Evolutionary conservation across 768 basidiomycete species (phyloP), one percentile per base, ranked within the genome.

Genomic region (Neoboletus magnificus): DNA sequence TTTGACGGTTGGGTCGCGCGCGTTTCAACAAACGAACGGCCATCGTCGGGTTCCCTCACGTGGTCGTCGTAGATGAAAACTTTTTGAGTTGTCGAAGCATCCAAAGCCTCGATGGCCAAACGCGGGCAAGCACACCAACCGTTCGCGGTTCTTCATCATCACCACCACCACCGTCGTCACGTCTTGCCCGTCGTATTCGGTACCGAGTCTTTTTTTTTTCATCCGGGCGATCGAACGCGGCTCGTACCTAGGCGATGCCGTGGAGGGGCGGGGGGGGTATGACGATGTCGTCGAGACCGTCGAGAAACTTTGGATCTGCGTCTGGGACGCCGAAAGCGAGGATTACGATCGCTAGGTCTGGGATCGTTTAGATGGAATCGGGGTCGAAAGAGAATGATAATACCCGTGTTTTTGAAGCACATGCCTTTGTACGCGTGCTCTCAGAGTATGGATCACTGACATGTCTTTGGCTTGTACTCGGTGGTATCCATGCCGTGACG

Each of bases 121-220:
- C 67, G 82, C 85, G 9, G 87, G 85, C 41, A 76, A 74, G 69
- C 85, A 91, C 76, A 93, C 93, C 23, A 43, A 43, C 25, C 16
- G 42, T 20, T 88, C 82, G 15, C 87, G 91, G 72, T 93, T 94
- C 82, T 93, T 96, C 79, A 86, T 94, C 76, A 91, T 88, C 61
- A 93, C 91, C 79, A 86, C 94, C 76, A 91, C 89, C 61, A 93
- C 91, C 32, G 85, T 85, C 53, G 73, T 77, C 32, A 89, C 89
- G 4, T 73, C 76, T 36, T 92, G 89, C 90, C 83, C 16, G 88
- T 92, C 72, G 92, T 95, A 46, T 94, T 96, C 65, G 93, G 93
- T 84, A 63, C 44, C 25, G 5, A 25, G n/a, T 27, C 13, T 1
- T 10, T 22, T 7, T 0, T 10, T 22, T 8, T 20, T 2, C n/a